Evolutionary conservation across 1,284 basidiomycete species (phyloP).

Genomic region (Trametes versicolor): DNA sequence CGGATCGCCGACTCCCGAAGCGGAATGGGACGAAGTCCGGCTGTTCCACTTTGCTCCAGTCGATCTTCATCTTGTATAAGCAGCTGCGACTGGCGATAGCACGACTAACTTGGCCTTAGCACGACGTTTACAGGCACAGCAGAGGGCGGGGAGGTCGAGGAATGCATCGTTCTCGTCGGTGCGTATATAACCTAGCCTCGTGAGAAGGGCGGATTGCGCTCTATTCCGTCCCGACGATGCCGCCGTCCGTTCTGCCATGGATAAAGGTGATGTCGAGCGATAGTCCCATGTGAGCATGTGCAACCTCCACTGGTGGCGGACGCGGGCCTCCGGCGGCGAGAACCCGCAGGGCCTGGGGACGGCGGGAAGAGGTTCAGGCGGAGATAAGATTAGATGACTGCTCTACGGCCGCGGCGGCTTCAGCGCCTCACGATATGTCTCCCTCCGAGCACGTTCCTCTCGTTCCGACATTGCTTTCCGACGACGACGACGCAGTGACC

Average conservation of each 20-base stretch:
- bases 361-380: neutral
- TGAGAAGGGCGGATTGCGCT: slow-evolving; percentile 22
- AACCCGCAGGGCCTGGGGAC: neutral
- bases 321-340: slow-evolving; percentile 18
- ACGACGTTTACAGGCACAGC: neutral
- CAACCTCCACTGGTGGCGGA: neutral
- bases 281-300: slow-evolving; percentile 23
- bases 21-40: slow-evolving; percentile 67
- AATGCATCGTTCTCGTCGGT: neutral
- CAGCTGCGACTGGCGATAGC: neutral
- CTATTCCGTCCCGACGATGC: slow-evolving; percentile 7
- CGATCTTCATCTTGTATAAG: slow-evolving; percentile 51
- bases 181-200: slow-evolving; percentile 18
- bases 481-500: neutral
- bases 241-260: slow-evolving; percentile 13
- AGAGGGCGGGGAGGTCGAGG: neutral
- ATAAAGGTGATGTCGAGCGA: slow-evolving; percentile 20
- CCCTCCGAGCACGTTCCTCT: neutral
- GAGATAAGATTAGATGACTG: slow-evolving; percentile 15
- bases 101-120: no score
- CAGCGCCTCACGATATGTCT: neutral
- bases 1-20: slow-evolving; percentile 77
- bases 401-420: neutral
- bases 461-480: neutral
- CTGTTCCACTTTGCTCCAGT: slow-evolving; percentile 75